Base-by-base conservation (phyloP, 2,329 filamentous ascomycete species). In the Cordyceps cicadae region DNA sequence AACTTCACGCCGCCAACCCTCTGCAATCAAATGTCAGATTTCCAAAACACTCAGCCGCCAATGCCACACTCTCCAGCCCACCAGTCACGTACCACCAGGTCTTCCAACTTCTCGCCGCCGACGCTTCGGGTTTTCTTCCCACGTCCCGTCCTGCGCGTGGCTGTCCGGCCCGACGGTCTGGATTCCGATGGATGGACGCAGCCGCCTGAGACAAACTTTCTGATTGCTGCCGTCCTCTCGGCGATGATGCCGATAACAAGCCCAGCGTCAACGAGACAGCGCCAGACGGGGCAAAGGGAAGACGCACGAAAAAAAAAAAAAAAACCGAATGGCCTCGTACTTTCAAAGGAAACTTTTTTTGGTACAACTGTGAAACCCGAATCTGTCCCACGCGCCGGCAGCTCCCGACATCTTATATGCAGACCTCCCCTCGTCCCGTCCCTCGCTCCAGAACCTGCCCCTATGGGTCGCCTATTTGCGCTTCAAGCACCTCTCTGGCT, bases 381-480 rank as follows among this genome's bases (percentile, higher is more conserved):
- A 19, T 4, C 52, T 12, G 15, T 43, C 39, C 39, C 15, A n/a
- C 39, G n/a, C 54, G 29, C 43, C 5, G 32, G 56, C 56, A 59
- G 49, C 48, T 59, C 32, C 14, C 12, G 43, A 34, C 29, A 34
- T 59, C 56, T 59, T 59, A 59, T 59, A 59, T 34, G 17, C 21
- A 37, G n/a, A 21, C 45, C 11, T 17, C 21, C 26, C 14, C 41
- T 37, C 39, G 14, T 43, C 26, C 48, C 49, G 26, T 39, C 45
- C n/a, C n/a, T n/a, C n/a, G n/a, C n/a, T n/a, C n/a, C n/a, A n/a
- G n/a, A n/a, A n/a, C n/a, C n/a, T n/a, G n/a, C n/a, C n/a, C n/a
- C 49, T 45, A 59, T 34, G 37, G 56, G 56, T 49, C 48, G 43
- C 34, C 21, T 54, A 17, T 15, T 26, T 49, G 46, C 34, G 45